phyloP scores from a whole-genome alignment of 2,329 filamentous ascomycete genomes.

The Clonostachys rosea region DNA sequence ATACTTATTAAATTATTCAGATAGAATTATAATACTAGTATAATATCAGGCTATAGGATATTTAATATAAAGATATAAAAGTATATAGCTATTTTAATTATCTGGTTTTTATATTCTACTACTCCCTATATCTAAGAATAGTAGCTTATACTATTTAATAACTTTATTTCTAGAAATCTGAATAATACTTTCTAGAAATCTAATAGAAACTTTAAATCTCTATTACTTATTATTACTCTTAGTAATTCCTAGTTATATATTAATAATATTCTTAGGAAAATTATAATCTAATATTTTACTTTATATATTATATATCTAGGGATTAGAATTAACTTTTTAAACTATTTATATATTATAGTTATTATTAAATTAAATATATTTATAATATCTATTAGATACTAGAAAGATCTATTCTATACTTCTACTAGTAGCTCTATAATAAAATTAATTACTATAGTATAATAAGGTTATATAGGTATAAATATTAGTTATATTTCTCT shows the following conservation, averaged over 20 bases:
- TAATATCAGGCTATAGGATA: too few relatives aligned
- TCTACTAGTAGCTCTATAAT: not conserved
- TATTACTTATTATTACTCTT: not conserved
- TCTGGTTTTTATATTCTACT: not conserved
- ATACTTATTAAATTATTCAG: not conserved
- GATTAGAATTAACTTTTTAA: not conserved
- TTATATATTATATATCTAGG: not conserved
- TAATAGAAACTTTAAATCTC: not conserved
- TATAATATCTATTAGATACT: not conserved
- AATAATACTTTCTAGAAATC: not conserved
- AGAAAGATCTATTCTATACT: too few relatives aligned
- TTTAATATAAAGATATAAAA: not conserved
- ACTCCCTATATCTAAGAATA: not conserved
- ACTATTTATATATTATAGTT: not conserved
- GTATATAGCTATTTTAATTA: not conserved
- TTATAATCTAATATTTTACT: not conserved
- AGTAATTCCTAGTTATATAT: not conserved
- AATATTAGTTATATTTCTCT: too few relatives aligned
- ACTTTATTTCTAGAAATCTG: not conserved
- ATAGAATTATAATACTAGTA: too few relatives aligned
- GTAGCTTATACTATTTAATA: not conserved
- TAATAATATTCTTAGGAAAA: not conserved
- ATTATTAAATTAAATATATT: not conserved
- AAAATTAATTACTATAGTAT: not conserved
- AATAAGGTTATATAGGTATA: too few relatives aligned